A percentile compares a stretch with the other conserved stretches of the same genome.
Evolutionary conservation across 169 alveolate genomes (phyloP).

Genomic region (Plasmodium sp.): DNA sequence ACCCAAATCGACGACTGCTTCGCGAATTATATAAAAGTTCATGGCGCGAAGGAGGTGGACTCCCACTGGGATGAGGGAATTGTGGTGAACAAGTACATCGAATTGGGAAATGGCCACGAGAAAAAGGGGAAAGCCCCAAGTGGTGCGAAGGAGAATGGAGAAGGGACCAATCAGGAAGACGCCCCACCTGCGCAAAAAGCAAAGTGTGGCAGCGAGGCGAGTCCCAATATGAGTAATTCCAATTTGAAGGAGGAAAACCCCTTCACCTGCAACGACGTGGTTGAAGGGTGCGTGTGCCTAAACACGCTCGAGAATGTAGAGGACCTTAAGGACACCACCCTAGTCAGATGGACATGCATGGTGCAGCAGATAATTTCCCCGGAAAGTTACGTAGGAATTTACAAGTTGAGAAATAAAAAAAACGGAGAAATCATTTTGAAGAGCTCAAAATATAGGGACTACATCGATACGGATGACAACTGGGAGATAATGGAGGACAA

Average conservation of each 20-base stretch:
- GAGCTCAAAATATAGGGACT: constrained; percentile 71
- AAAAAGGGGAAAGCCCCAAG: background rate
- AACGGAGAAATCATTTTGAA: constrained; percentile 34
- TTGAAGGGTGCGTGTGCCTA: constrained; percentile 50
- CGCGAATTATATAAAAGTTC: constrained; percentile 22
- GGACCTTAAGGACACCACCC: constrained; percentile 35
- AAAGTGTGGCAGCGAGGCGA: background rate
- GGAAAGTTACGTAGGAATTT: constrained; percentile 63
- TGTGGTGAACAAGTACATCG: constrained; percentile 60
- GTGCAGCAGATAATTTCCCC: constrained; percentile 72
- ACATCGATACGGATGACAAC: constrained; percentile 62
- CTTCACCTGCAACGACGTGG: constrained; percentile 3
- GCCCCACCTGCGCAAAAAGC: background rate
- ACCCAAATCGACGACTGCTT: constrained; percentile 54
- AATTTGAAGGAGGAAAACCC: background rate
- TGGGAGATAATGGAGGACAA: constrained; percentile 52
- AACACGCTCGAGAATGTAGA: constrained; percentile 2
- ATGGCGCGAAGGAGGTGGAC: constrained; percentile 24
- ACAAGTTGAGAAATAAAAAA: constrained; percentile 55
- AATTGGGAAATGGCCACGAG: constrained; percentile 21
- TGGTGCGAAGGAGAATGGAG: background rate
- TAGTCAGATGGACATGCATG: constrained; percentile 77
- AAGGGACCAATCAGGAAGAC: background rate
- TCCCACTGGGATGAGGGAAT: constrained; percentile 72
- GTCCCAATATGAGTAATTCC: background rate